Conservation (phyloP, 192 early-diverging fungal species). For the Allomyces macrogynus region DNA sequence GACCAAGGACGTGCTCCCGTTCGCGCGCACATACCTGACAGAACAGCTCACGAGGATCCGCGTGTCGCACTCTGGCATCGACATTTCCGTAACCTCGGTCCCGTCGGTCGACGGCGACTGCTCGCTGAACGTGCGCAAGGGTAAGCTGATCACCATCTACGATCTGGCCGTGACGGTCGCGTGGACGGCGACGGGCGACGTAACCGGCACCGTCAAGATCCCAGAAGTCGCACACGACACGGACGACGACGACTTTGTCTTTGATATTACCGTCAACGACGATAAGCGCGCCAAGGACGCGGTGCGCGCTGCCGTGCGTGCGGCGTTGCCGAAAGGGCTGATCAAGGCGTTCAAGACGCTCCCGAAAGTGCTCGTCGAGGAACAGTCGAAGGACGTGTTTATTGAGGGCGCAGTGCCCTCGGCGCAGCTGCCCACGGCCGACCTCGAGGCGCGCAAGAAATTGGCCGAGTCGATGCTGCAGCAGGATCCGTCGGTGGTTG, state of each 20-base stretch:
- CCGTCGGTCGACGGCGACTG: conserved; percentile 60
- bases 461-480: conserved; percentile 10
- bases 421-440: conserved; percentile 14
- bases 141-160: conserved; percentile 83
- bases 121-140: conserved; percentile 88
- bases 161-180: conserved; percentile 58
- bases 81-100: conserved; percentile 35
- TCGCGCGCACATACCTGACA: conserved; percentile 70
- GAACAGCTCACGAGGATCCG: conserved; percentile 32
- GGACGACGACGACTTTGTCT: conserved; percentile 58
- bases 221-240: conserved; percentile 86
- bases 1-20: conserved; percentile 78
- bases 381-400: conserved; percentile 1
- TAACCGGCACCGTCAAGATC: conserved; percentile 54
- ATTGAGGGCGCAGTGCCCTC: not conserved
- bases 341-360: conserved; percentile 39
- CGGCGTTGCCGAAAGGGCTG: conserved; percentile 38
- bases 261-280: conserved; percentile 41
- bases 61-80: conserved; percentile 30
- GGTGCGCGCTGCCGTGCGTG: conserved; percentile 49
- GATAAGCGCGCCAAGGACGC: conserved; percentile 24
- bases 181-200: conserved; percentile 38
- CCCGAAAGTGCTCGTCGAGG: conserved; percentile 43
- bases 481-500: conserved; percentile 9
- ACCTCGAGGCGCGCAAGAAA: conserved; percentile 40